Evolutionary conservation across 2,329 filamentous ascomycete species (phyloP).

Genomic region (Sclerotinia minor): DNA sequence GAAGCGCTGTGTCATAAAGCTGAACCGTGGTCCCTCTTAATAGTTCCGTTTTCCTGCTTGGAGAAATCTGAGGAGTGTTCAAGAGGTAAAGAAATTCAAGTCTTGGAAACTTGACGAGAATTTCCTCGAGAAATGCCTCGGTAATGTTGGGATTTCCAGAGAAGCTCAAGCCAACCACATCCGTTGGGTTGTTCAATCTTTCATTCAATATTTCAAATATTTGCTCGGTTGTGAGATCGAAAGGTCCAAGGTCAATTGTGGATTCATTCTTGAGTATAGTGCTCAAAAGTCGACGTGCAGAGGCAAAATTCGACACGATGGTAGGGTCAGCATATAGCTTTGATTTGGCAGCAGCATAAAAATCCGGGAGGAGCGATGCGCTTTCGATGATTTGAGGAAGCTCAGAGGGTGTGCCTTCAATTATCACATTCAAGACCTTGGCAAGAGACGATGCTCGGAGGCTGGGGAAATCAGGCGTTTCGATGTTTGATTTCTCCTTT

Average conservation of each 20-base stretch:
- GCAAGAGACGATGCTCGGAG: constrained; percentile 6
- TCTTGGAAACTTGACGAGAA: constrained; percentile 8
- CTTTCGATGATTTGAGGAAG: constrained; percentile 18
- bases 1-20: constrained; percentile 17
- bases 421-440: neutral
- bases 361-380: constrained; percentile 17
- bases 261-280: neutral
- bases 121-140: neutral
- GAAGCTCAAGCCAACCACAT: constrained; percentile 2
- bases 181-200: neutral
- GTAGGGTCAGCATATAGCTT: constrained; percentile 20
- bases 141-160: constrained; percentile 20
- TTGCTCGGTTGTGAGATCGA: neutral
- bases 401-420: neutral
- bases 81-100: constrained; percentile 5
- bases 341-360: constrained; percentile 6
- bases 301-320: neutral
- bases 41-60: constrained; percentile 6
- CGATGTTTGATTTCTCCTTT: neutral
- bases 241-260: constrained; percentile 18
- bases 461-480: neutral
- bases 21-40: neutral
- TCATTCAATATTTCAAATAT: constrained; percentile 16
- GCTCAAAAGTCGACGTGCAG: constrained; percentile 16
- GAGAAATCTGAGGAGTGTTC: constrained; percentile 6